Evolutionary conservation across 2,329 filamentous ascomycete genomes (phyloP), one percentile per base, ranked within the genome.

Genomic region (Huntiella omanensis): DNA sequence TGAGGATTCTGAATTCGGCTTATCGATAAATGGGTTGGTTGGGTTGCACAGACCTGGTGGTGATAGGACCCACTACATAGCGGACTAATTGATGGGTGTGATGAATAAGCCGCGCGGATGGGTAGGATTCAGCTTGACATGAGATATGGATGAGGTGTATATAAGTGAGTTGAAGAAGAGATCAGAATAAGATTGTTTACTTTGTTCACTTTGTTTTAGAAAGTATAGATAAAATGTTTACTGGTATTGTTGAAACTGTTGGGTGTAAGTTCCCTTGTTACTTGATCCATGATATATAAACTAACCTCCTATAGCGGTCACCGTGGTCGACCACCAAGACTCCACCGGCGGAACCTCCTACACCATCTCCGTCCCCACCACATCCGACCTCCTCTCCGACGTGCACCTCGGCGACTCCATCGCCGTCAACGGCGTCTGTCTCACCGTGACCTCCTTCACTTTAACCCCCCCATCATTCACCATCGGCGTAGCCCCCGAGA

Each of bases 401-500:
- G 82, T 75, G 53, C 77, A 86, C 54, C 69, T 93, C 17, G 91
- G 91, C 53, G 91, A 98, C 69, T 92, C 83, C 59, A 96, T 98
- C 61, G 76, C 80, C 59, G 74, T 98, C 60, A 98, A 98, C 65
- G 91, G 91, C 58, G 87, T 86, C 57, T 98, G 91, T 62, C 75
- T 98, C 45, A 98, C 91, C 10, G 82, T 96, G 47, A 95, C 66
- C 17, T 62, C 64, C 47, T 71, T 73, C 59, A 61, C 59, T 17
- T 53, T 60, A 28, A 46, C 59, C 39, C 42, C 52, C 17, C 48
- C 56, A 22, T 63, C 66, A 53, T 98, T 98, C 76, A 88, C 83
- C 57, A 85, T 96, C 54, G 88, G 91, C 58, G 80, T 94, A 53
- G 85, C 91, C 6, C 91, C 91, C 49, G 91, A 98, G 67, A 98